Evolutionary conservation across 2,329 filamentous ascomycete genomes (phyloP).

Genomic region (Alternaria infectoria): DNA sequence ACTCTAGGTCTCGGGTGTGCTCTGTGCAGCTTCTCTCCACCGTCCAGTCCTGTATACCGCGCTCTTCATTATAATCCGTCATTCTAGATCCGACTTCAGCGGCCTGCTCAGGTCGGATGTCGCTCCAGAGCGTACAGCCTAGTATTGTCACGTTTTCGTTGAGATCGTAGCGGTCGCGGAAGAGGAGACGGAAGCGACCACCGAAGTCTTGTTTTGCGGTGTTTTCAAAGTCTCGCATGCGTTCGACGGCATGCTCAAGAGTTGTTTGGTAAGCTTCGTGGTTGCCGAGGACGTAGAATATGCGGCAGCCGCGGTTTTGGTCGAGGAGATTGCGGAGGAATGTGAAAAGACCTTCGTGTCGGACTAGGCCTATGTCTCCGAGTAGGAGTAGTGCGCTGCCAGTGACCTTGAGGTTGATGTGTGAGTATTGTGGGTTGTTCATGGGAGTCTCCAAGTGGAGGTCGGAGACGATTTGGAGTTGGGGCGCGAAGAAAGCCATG

Average conservation of each 20-base stretch:
- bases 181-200: not conserved
- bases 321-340: not conserved
- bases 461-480: not conserved
- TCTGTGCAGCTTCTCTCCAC: not conserved
- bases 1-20: not conserved
- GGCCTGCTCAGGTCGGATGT: not conserved
- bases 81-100: not conserved
- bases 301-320: not conserved
- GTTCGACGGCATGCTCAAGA: not conserved
- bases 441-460: not conserved
- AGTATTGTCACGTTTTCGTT: not conserved
- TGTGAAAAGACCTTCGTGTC: not conserved
- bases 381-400: not conserved
- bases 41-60: not conserved
- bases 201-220: not conserved
- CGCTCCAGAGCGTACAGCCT: not conserved
- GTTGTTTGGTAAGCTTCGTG: not conserved
- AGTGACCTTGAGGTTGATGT: not conserved
- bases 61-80: not conserved
- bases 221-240: not conserved
- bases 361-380: not conserved
- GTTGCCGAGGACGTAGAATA: not conserved
- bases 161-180: not conserved
- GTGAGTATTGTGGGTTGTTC: not conserved
- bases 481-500: not conserved